Percentiles rank a stretch among this genome's conserved stretches.
These are phyloP conservation scores for Penicillium sp. DNA, from an alignment of 2,329 filamentous ascomycete genomes.

Conservation along the genomic window DNA sequence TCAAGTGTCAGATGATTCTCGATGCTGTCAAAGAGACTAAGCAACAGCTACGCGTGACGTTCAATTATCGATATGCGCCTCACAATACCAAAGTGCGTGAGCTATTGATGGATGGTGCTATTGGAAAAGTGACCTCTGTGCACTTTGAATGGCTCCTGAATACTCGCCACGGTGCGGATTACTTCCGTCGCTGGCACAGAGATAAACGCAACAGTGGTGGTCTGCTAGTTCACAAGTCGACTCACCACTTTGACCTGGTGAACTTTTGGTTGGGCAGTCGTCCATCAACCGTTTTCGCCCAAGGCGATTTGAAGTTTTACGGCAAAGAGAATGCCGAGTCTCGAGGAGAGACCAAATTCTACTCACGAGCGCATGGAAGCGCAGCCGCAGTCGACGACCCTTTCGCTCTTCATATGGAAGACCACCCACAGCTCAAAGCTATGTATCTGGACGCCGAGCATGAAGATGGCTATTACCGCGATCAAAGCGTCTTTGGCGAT, in stretches of 20 bases:
- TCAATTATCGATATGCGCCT: slow-evolving; percentile 66
- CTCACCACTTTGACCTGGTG: slow-evolving; percentile 64
- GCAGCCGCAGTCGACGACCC: slow-evolving; percentile 55
- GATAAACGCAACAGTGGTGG: slow-evolving; percentile 62
- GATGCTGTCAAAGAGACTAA: slow-evolving; percentile 54
- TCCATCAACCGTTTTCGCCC: slow-evolving; percentile 58
- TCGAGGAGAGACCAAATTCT: slow-evolving; percentile 54
- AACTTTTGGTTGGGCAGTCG: slow-evolving; percentile 62
- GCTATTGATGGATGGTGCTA: slow-evolving; percentile 54
- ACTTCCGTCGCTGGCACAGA: slow-evolving; percentile 63
- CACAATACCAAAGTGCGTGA: slow-evolving; percentile 63
- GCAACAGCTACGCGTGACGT: slow-evolving; percentile 56
- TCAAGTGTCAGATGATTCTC: slow-evolving; percentile 56
- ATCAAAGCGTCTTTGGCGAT: slow-evolving; percentile 63
- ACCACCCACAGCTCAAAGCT: slow-evolving; percentile 54
- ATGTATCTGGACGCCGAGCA: slow-evolving; percentile 52
- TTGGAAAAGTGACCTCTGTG: slow-evolving; percentile 58
- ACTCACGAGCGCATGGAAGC: slow-evolving; percentile 53
- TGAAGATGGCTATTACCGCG: slow-evolving; percentile 62
- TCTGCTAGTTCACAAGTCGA: slow-evolving; percentile 62
- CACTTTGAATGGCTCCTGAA: slow-evolving; percentile 67
- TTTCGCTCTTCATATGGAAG: slow-evolving; percentile 58
- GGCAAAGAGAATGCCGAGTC: slow-evolving; percentile 61
- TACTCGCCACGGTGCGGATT: slow-evolving; percentile 60
- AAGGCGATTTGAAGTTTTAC: slow-evolving; percentile 61